Conservation (phyloP, 1,284 basidiomycete genomes). For the Tilletia walkeri region DNA sequence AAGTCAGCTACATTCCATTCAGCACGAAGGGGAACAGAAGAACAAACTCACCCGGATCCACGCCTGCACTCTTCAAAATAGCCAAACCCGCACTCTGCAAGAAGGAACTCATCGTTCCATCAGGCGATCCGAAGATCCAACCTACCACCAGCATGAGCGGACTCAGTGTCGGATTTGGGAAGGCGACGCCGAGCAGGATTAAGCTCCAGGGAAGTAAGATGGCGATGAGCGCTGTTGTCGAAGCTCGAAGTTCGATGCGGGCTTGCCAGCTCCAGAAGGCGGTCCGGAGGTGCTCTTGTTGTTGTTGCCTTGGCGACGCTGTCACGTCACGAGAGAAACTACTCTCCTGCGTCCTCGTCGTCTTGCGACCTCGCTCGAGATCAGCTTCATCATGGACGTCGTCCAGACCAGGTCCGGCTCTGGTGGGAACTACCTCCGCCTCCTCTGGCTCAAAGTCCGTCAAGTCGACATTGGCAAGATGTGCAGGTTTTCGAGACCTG, state of each 20-base stretch:
- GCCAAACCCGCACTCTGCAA: conserved; percentile 1
- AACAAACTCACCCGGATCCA: neutral
- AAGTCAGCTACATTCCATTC: neutral
- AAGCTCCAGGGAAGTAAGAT: neutral
- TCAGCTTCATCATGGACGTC: too few relatives aligned
- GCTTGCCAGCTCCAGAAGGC: neutral
- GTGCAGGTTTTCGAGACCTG: too few relatives aligned
- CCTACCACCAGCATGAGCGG: neutral
- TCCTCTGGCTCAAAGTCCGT: too few relatives aligned
- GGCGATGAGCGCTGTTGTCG: neutral
- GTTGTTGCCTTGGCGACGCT: neutral
- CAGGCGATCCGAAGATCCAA: neutral
- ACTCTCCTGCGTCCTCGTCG: too few relatives aligned
- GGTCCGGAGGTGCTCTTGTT: neutral
- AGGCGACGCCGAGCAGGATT: neutral
- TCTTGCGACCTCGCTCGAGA: too few relatives aligned
- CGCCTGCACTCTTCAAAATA: neutral
- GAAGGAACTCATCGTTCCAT: neutral
- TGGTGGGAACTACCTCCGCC: neutral
- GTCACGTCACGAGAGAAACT: neutral
- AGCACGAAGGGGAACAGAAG: neutral
- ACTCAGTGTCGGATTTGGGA: too few relatives aligned
- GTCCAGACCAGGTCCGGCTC: neutral
- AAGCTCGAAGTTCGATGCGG: neutral
- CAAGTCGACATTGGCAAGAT: too few relatives aligned